Base-by-base conservation (phyloP, 2,329 filamentous ascomycete genomes). In the Lachnellula hyalina region DNA sequence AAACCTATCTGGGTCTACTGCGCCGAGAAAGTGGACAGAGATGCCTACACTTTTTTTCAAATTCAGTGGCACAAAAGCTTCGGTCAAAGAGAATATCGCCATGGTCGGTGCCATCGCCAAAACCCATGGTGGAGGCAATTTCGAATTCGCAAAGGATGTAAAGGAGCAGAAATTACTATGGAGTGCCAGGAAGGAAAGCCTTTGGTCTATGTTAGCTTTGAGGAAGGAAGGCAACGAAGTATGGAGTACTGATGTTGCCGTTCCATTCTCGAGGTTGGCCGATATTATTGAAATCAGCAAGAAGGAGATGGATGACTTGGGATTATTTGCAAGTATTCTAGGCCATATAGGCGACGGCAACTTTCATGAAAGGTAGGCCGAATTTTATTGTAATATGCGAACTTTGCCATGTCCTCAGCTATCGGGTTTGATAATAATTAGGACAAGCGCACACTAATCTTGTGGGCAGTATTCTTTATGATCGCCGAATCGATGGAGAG, bases 301-400 rank as follows among this genome's bases (percentile, higher is more conserved):
- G 75, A 88, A 89, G 68, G 90, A 96, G 67, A 86, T 96, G 79
- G 88, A 93, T 65, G 84, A 90, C 12, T 77, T 96, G 11, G 90
- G 90, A 0, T 74, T 96, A 1, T 96, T 96, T 68, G 90, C 90
- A 1, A 91, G 87, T 65, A 89, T 96, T 28, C 76, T 96, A 4
- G 92, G 92, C 3, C 92, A 96, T 67, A 87, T 96, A 54, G 92
- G 92, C 12, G 92, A 96, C 67, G 92, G 92, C 38, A 96, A 96
- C 71, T 96, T 96, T 74, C 92, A 96, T 70, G 86, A 92, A 69
- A 89, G 28, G 28, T 32, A 32, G 9, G 28, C 9, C 28, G 2
- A 3, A 3, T 32, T 32, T 32, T 32, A 8, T 11, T 32, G 9
- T 32, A 11, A 32, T 8, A 32, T 11, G 28, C 9, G 28, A 9